Evolutionary conservation across 1,139 yeast genomes (phyloP).

Genomic region (Komagataea norvegica): DNA sequence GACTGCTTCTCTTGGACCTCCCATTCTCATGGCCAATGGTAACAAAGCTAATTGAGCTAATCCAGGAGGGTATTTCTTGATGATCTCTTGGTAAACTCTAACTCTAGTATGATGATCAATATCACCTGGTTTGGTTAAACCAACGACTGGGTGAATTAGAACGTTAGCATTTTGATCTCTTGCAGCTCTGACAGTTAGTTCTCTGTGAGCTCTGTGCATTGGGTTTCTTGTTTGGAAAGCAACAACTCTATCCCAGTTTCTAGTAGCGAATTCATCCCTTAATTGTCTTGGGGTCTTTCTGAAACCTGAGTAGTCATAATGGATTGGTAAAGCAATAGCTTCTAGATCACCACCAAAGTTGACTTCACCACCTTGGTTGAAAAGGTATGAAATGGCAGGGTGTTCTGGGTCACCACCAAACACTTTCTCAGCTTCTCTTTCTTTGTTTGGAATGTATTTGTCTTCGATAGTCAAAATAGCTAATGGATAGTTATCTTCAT

Average conservation of each 20-base stretch:
- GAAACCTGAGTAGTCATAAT: conserved; percentile 83
- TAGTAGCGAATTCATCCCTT: conserved; percentile 72
- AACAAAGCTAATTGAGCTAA: conserved; percentile 84
- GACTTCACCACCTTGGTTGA: conserved; percentile 71
- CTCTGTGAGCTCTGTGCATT: conserved; percentile 98
- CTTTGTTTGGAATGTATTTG: conserved; percentile 77
- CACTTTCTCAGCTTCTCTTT: conserved; percentile 73
- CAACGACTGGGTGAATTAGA: conserved; percentile 94
- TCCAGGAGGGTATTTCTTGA: conserved; percentile 90
- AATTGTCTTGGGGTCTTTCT: conserved; percentile 90
- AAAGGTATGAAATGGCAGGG: conserved; percentile 79
- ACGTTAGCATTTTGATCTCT: conserved; percentile 71
- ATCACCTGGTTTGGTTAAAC: conserved; percentile 95
- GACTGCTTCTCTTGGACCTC: conserved; percentile 96
- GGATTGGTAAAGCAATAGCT: conserved; percentile 80
- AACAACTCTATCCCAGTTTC: conserved; percentile 87
- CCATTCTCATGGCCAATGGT: conserved; percentile 99
- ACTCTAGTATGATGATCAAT: conserved; percentile 97
- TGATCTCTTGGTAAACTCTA: conserved; percentile 86
- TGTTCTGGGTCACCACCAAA: conserved; percentile 98
- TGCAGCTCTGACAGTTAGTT: conserved; percentile 93
- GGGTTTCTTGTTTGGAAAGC: conserved; percentile 99
- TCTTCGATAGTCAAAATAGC: conserved; percentile 80
- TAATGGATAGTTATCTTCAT: conserved; percentile 75
- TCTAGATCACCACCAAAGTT: conserved; percentile 86